Evolutionary conservation across 176 grass and related monocot species (phyloP), one percentile per base, ranked within the genome.

Genomic region (Poa pratensis): DNA sequence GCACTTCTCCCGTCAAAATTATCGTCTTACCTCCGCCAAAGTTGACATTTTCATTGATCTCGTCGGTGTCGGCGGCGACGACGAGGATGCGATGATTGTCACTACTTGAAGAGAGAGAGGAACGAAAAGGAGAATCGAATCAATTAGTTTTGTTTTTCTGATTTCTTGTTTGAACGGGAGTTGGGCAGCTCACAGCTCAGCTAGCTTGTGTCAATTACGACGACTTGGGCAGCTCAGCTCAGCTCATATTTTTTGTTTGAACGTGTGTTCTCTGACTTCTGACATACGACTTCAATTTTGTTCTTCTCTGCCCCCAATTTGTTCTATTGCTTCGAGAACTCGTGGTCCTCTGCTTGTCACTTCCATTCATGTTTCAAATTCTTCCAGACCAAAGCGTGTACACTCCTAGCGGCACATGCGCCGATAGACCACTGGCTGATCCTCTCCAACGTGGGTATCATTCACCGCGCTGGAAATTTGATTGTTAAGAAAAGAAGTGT

Each of bases 281-380:
- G 53, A 73, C 66, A 17, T 45, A 40, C 54, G 79, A 82, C 83
- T 27, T 61, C 54, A 64, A 54, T 57, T 86, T 83, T 83, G 79
- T 83, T 69, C 79, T 5, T 37, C n/a, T 63, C 61, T 57, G 58
- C 71, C 46, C 70, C 23, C 45, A 13, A 7, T 26, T 30, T 51
- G 26, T 75, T 28, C 43, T 18, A 28, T 51, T 19, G 46, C 45
- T 75, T 51, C 46, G 45, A 51, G 24, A 51, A 17, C 45, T 10
- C 43, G 71, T 49, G 69, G 13, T 27, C 13, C 12, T 26, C 13
- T 43, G 12, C 19, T 20, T 69, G 18, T 12, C 20, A 22, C 23
- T 6, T 13, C 37, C 43, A 10, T 74, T 10, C 71, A 16, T 27
- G 69, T 27, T 48, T 73, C 71, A 7, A 51, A 74, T 30, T 51